phyloP scores from a whole-genome alignment of 345 rosid genomes.

The Populus deltoides region DNA sequence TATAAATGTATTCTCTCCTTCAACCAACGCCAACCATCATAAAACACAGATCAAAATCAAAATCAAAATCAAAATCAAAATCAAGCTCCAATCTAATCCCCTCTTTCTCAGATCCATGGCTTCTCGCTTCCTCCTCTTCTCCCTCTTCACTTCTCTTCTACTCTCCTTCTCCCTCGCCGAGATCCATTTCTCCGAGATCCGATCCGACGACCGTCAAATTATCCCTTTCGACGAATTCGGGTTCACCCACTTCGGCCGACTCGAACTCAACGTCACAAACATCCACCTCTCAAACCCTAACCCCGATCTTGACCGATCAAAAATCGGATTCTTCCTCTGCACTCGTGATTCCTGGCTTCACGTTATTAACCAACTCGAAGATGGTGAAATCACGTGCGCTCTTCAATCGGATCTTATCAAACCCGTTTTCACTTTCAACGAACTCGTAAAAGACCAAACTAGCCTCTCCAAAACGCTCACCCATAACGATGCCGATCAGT shows the following conservation, averaged over 20 bases:
- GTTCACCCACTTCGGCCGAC: slow-evolving; percentile 77
- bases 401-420: slow-evolving; percentile 63
- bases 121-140: slow-evolving; percentile 13
- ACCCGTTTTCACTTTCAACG: slow-evolving; percentile 58
- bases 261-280: slow-evolving; percentile 64
- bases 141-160: slow-evolving; percentile 18
- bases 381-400: slow-evolving; percentile 69
- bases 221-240: slow-evolving; percentile 90
- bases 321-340: slow-evolving; percentile 92
- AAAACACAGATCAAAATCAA: neutral
- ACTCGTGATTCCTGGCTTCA: slow-evolving; percentile 79
- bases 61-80: too few relatives aligned
- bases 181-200: slow-evolving; percentile 70
- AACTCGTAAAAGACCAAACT: slow-evolving; percentile 33
- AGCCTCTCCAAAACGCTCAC: slow-evolving; percentile 16
- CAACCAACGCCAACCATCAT: neutral
- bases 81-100: neutral
- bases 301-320: slow-evolving; percentile 61
- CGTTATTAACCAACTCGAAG: slow-evolving; percentile 73
- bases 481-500: slow-evolving; percentile 67
- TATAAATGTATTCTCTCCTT: neutral
- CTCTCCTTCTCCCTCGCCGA: slow-evolving; percentile 46
- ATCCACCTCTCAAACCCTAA: slow-evolving; percentile 49
- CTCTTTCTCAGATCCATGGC: slow-evolving; percentile 37
- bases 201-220: slow-evolving; percentile 61